These are phyloP conservation scores for Leishmania braziliensis DNA, from an alignment of 208 protist genomes.

Conservation along the genomic window DNA sequence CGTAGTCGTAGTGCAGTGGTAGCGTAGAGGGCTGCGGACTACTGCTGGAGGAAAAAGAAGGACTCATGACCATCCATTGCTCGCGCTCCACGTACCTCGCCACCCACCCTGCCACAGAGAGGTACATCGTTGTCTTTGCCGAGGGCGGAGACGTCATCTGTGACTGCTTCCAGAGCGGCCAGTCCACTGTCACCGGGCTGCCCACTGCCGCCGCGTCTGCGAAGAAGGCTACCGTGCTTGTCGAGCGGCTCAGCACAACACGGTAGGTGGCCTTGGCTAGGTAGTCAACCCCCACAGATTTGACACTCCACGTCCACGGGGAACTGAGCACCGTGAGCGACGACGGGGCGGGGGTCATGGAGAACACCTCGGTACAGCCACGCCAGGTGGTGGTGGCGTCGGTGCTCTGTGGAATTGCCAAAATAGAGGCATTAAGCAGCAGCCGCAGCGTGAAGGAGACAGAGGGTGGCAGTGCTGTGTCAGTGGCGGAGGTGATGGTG, in stretches of 20 bases:
- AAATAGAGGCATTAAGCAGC: conserved; percentile 20
- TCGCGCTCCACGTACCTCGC: conserved; percentile 4
- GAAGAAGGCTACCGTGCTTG: conserved; percentile 25
- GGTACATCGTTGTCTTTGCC: background rate
- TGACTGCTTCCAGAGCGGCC: conserved; percentile 14
- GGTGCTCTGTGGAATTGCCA: background rate
- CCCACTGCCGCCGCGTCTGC: conserved; percentile 8
- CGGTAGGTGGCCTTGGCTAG: conserved; percentile 20
- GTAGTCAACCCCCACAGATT: background rate
- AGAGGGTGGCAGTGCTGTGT: background rate
- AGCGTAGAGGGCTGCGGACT: background rate
- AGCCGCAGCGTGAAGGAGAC: conserved; percentile 14
- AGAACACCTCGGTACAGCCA: background rate
- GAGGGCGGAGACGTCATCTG: background rate
- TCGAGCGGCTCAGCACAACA: conserved; percentile 17
- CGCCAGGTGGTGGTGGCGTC: background rate
- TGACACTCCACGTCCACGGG: conserved; percentile 18
- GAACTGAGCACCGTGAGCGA: conserved; percentile 18
- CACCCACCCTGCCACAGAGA: conserved; percentile 25
- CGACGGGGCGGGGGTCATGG: conserved; percentile 15
- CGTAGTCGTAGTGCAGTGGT: conserved; percentile 27
- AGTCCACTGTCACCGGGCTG: conserved; percentile 24
- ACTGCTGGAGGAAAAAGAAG: background rate
- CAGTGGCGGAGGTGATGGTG: background rate
- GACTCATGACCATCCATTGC: conserved; percentile 21